Percentiles rank a stretch among this genome's conserved stretches.
Conservation (phyloP, 2,329 filamentous ascomycete genomes). For the Cladosporium cucumerinum region DNA sequence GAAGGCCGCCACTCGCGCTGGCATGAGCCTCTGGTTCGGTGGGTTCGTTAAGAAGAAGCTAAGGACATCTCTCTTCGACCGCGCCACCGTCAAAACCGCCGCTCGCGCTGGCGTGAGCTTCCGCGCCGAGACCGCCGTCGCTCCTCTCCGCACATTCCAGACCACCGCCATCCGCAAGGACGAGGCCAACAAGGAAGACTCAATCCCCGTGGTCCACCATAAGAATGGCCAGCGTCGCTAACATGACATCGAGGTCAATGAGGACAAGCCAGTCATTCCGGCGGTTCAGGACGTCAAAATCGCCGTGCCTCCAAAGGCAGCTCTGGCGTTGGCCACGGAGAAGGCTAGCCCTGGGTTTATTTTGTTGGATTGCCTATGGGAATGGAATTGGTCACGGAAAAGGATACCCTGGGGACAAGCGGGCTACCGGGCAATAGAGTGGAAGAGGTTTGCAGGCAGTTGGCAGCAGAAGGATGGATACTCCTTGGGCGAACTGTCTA, state of each 20-base stretch:
- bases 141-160: slow-evolving; percentile 22
- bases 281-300: slow-evolving; percentile 34
- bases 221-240: slow-evolving; percentile 31
- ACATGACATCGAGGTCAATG: slow-evolving; percentile 28
- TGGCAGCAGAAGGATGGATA: slow-evolving; percentile 56
- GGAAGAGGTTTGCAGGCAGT: slow-evolving; percentile 45
- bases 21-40: not conserved
- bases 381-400: slow-evolving; percentile 28
- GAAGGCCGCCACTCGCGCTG: too few species aligned
- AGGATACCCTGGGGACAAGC: slow-evolving; percentile 47
- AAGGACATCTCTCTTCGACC: slow-evolving; percentile 20
- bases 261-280: slow-evolving; percentile 32
- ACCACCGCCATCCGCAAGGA: slow-evolving; percentile 22
- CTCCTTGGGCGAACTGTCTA: slow-evolving; percentile 58
- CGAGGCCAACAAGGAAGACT: slow-evolving; percentile 23
- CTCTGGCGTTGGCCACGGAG: slow-evolving; percentile 40
- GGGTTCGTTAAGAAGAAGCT: slow-evolving; percentile 25
- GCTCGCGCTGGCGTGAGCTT: slow-evolving; percentile 9
- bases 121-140: slow-evolving; percentile 9
- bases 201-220: slow-evolving; percentile 33
- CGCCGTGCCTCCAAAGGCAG: not conserved
- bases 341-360: slow-evolving; percentile 17
- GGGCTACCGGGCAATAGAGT: slow-evolving; percentile 53
- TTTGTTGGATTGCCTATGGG: too few species aligned
- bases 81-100: slow-evolving; percentile 15